phyloP scores from a whole-genome alignment of 2,329 filamentous ascomycete genomes.

The Paracoccidioides brasiliensis region DNA sequence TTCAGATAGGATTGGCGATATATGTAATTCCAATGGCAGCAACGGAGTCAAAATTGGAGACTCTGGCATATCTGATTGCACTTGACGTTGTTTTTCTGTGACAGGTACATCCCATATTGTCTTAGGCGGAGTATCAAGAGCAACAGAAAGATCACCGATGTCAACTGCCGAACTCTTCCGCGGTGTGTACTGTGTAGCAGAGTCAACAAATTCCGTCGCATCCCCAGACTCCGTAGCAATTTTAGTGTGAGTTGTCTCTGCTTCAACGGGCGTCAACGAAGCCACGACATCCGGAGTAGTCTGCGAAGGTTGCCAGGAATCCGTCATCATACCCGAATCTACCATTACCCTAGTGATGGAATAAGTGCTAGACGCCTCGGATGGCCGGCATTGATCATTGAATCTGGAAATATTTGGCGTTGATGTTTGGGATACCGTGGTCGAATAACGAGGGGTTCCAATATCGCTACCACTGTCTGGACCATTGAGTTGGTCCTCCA shows the following conservation, averaged over 20 bases:
- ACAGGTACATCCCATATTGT: constrained; percentile 27
- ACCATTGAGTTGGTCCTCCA: constrained; percentile 59
- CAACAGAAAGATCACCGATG: constrained; percentile 15
- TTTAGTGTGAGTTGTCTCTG: constrained; percentile 6
- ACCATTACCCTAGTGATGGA: constrained; percentile 35
- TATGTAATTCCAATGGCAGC: constrained; percentile 16
- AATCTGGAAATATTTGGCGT: constrained; percentile 21
- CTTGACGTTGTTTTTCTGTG: neutral
- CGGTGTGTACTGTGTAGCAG: constrained; percentile 33
- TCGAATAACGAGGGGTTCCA: constrained; percentile 25
- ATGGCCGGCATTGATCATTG: constrained; percentile 9
- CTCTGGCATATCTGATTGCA: neutral
- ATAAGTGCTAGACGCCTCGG: neutral
- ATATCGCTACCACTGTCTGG: constrained; percentile 58
- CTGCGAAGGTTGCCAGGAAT: constrained; percentile 37
- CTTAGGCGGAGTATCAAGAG: constrained; percentile 28
- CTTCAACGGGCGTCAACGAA: constrained; percentile 10
- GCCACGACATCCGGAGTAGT: neutral
- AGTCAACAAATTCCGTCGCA: constrained; percentile 22
- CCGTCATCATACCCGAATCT: constrained; percentile 50
- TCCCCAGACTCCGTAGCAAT: constrained; percentile 11
- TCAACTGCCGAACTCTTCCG: constrained; percentile 15
- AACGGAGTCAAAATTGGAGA: constrained; percentile 9
- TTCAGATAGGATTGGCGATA: constrained; percentile 23
- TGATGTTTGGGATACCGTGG: constrained; percentile 24